phyloP scores from a whole-genome alignment of 208 protist genomes.

The Trypanosoma cruzi region DNA sequence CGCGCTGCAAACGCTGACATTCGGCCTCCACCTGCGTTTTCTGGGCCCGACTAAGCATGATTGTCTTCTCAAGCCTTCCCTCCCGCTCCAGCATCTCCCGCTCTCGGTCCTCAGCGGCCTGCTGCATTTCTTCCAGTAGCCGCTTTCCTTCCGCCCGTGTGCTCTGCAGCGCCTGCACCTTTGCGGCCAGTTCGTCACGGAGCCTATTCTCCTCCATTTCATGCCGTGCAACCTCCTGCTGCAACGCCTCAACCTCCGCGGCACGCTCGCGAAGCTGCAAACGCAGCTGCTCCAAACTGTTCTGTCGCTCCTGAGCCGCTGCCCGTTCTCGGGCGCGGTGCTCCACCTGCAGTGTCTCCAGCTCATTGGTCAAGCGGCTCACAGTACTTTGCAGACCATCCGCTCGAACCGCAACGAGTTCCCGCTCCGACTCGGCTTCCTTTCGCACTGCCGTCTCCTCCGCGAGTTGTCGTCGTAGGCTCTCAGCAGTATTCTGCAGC shows the following conservation, averaged over 20 bases:
- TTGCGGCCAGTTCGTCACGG: conserved; percentile 54
- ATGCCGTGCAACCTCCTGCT: conserved; percentile 69
- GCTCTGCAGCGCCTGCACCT: conserved; percentile 40
- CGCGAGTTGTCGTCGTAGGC: conserved; percentile 39
- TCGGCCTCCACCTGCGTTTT: conserved; percentile 35
- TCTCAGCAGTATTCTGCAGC: conserved; percentile 54
- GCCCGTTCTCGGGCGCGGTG: conserved; percentile 55
- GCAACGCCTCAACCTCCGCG: conserved; percentile 50
- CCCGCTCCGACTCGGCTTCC: conserved; percentile 55
- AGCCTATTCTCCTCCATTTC: conserved; percentile 53
- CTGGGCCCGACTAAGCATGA: conserved; percentile 16
- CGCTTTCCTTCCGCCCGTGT: conserved; percentile 19
- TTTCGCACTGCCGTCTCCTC: conserved; percentile 62
- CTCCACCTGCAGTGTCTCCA: conserved; percentile 59
- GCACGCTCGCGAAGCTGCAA: conserved; percentile 41
- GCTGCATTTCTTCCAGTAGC: conserved; percentile 15
- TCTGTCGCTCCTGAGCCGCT: conserved; percentile 55
- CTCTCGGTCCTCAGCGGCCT: conserved; percentile 32
- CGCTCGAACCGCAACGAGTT: conserved; percentile 52
- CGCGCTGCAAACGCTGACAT: conserved; percentile 22
- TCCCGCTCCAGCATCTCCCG: conserved; percentile 34
- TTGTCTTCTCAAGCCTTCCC: conserved; percentile 22
- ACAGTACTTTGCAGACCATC: conserved; percentile 53
- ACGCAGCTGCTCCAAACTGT: conserved; percentile 50
- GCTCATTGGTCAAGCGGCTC: conserved; percentile 39